Evolutionary conservation across 306 rosid species (phyloP).

Genomic region (Rosa lucieae): DNA sequence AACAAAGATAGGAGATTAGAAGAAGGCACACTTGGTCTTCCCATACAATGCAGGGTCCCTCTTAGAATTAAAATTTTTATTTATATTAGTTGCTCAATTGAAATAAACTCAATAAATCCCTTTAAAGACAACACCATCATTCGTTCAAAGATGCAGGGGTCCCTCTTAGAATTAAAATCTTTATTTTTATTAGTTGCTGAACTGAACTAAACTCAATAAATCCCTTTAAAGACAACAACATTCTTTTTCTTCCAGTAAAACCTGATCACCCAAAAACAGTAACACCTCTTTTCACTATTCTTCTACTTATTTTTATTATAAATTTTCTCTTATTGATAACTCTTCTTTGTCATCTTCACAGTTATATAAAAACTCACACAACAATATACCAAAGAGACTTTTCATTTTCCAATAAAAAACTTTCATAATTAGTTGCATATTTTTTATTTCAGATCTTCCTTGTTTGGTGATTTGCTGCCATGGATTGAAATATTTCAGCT

Average conservation of each 20-base stretch:
- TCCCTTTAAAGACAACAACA: too few species aligned
- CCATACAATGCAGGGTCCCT: background rate
- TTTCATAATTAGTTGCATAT: conserved; percentile 21
- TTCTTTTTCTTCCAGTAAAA: too few species aligned
- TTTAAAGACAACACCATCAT: background rate
- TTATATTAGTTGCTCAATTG: too few species aligned
- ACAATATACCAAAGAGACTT: background rate
- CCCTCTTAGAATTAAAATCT: background rate
- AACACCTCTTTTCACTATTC: too few species aligned
- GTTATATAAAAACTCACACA: background rate
- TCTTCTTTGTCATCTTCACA: background rate
- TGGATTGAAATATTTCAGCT: conserved; percentile 2
- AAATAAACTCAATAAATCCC: too few species aligned
- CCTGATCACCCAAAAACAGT: too few species aligned
- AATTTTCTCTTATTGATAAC: too few species aligned
- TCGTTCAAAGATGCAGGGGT: background rate
- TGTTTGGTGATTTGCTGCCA: conserved; percentile 6
- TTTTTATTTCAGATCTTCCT: conserved; percentile 9
- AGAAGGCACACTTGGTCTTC: background rate
- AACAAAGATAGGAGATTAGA: background rate
- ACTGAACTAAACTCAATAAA: too few species aligned
- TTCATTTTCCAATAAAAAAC: background rate
- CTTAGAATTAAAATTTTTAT: too few species aligned
- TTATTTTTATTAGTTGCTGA: background rate
- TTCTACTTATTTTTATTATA: too few species aligned